These are phyloP conservation scores for Boletus sensibilis DNA, from an alignment of 768 basidiomycete genomes.

Conservation along the genomic window DNA sequence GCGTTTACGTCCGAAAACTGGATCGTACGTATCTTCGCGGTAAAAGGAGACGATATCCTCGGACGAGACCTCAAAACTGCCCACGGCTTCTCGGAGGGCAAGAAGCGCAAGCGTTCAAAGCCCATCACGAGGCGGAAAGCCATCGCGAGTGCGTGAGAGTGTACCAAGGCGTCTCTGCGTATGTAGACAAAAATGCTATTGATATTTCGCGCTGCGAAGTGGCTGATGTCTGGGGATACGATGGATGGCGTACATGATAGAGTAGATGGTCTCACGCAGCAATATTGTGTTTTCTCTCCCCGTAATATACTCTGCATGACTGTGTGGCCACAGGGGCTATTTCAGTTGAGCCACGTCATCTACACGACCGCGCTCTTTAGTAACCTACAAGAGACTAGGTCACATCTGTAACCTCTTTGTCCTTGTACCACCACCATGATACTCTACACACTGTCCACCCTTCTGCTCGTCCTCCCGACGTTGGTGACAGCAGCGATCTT, in stretches of 20 bases:
- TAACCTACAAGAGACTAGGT: neutral
- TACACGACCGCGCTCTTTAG: neutral
- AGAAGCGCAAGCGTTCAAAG: conserved; percentile 83
- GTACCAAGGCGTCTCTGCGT: neutral
- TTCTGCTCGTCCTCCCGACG: conserved; percentile 31
- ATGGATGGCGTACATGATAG: conserved; percentile 1
- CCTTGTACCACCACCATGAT: conserved; percentile 24
- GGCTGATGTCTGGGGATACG: neutral
- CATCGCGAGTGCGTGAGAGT: conserved; percentile 19
- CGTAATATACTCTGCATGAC: neutral
- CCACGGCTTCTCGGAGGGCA: conserved; percentile 80
- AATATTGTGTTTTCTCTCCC: neutral
- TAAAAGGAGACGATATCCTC: conserved; percentile 89
- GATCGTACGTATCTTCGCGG: conserved; percentile 96
- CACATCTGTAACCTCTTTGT: neutral
- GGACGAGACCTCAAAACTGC: conserved; percentile 89
- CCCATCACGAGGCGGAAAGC: conserved; percentile 61
- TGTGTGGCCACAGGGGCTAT: conserved; percentile 1
- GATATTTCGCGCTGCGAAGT: neutral
- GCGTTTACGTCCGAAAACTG: conserved; percentile 99
- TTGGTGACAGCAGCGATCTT: conserved; percentile 48
- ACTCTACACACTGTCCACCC: conserved; percentile 13
- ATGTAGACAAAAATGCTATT: conserved; percentile 1
- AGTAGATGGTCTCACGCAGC: neutral
- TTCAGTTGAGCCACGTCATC: conserved; percentile 18